These are phyloP conservation scores for Phialemoniopsis sp. DNA, from an alignment of 2,329 filamentous ascomycete species.

Conservation along the genomic window DNA sequence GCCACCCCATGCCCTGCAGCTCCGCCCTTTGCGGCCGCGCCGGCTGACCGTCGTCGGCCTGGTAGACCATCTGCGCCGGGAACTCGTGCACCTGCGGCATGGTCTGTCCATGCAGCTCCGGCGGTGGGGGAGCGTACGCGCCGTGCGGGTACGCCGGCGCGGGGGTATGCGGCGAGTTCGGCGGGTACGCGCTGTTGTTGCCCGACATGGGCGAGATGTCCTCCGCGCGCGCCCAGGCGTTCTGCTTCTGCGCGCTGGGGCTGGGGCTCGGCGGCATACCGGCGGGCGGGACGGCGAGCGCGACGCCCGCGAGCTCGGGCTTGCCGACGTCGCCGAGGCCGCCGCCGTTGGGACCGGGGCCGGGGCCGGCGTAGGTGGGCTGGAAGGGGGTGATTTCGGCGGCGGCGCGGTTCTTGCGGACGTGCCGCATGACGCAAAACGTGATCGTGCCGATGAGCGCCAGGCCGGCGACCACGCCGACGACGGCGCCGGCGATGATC, in stretches of 20 bases:
- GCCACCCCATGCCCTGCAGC: constrained; percentile 20
- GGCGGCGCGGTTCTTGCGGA: constrained; percentile 18
- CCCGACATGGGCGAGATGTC: constrained; percentile 19
- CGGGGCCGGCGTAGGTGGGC: constrained; percentile 2
- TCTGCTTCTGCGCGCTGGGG: constrained; percentile 17
- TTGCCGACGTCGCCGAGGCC: constrained; percentile 18
- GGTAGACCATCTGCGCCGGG: constrained; percentile 5
- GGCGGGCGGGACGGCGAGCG: constrained; percentile 7
- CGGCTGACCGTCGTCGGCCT: constrained; percentile 10
- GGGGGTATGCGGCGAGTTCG: constrained; percentile 10
- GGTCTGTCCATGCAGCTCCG: constrained; percentile 19
- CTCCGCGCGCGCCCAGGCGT: constrained; percentile 9
- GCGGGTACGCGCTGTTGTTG: constrained; percentile 13
- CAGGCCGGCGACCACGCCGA: constrained; percentile 25
- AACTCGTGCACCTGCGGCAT: constrained; percentile 3
- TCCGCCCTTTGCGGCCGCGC: constrained; percentile 8
- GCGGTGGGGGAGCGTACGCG: not conserved
- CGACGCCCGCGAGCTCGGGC: constrained; percentile 21
- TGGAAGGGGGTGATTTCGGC: constrained; percentile 3
- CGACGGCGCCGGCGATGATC: constrained; percentile 28
- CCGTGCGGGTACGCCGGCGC: not conserved
- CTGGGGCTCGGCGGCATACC: constrained; percentile 18
- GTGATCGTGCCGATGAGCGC: constrained; percentile 24
- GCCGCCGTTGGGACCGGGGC: constrained; percentile 9
- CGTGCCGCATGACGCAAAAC: constrained; percentile 24